phyloP scores from a whole-genome alignment of 176 grass and related monocot species.

The Aegilops umbellulata region DNA sequence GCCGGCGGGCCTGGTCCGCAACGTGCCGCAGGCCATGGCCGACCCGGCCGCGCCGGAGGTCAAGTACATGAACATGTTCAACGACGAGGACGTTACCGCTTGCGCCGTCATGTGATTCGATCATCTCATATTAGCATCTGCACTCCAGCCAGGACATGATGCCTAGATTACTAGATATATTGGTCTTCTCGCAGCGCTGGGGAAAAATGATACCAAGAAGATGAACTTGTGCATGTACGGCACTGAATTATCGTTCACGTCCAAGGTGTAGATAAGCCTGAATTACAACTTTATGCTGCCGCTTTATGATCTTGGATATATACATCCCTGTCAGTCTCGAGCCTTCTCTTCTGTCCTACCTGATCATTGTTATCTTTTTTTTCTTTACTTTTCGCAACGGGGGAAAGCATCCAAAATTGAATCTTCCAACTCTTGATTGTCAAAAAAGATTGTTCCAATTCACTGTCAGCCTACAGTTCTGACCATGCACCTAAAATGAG shows the following conservation, averaged over 20 bases:
- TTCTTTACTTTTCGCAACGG: neutral
- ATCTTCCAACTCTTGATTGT: neutral
- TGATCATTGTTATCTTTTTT: neutral
- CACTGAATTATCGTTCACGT: no score
- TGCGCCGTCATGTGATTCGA: slow-evolving; percentile 64
- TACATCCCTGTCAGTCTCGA: neutral
- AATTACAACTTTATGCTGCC: neutral
- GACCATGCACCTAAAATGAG: neutral
- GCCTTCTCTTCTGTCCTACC: neutral
- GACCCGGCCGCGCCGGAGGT: slow-evolving; percentile 52
- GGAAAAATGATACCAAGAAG: neutral
- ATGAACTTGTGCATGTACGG: neutral
- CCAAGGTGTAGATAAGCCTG: neutral
- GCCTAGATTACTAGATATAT: neutral
- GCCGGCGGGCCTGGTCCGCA: slow-evolving; percentile 57
- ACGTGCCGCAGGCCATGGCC: slow-evolving; percentile 52
- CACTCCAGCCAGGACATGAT: neutral
- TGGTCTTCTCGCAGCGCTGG: neutral
- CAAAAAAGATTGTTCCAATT: neutral
- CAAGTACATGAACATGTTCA: slow-evolving; percentile 61
- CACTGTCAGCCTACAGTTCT: neutral
- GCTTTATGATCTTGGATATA: neutral
- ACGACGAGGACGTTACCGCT: slow-evolving; percentile 72
- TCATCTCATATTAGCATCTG: neutral
- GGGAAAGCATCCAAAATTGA: neutral